Conservation (phyloP, 768 basidiomycete genomes). For the Pisolithus orientalis region DNA sequence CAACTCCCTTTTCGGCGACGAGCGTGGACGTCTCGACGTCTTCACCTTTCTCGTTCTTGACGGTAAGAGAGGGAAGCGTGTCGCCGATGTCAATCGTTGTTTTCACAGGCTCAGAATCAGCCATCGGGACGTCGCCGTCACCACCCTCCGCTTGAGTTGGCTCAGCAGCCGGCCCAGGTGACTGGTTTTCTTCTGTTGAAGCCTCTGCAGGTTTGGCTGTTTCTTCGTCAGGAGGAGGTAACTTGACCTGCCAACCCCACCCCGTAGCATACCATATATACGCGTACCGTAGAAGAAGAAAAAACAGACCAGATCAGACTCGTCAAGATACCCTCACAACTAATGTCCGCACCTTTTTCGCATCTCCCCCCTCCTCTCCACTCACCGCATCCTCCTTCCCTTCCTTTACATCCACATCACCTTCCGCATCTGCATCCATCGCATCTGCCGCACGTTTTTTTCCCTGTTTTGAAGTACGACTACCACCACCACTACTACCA, state of each 20-base stretch:
- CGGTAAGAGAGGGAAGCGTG: conserved; percentile 58
- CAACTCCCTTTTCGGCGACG: conserved; percentile 63
- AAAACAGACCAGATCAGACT: background rate
- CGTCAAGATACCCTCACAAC: background rate
- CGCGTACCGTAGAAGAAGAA: background rate
- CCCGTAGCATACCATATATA: background rate
- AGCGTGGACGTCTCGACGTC: conserved; percentile 65
- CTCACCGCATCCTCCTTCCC: background rate
- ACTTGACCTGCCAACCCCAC: conserved; percentile 10
- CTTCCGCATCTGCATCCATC: background rate
- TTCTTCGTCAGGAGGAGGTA: conserved; percentile 10
- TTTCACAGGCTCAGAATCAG: conserved; percentile 9
- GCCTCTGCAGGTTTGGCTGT: background rate
- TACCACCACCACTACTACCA: too few relatives aligned
- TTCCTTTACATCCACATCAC: background rate
- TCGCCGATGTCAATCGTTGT: conserved; percentile 63
- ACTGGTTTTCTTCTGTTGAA: background rate
- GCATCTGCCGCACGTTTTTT: background rate
- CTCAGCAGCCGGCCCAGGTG: too few relatives aligned
- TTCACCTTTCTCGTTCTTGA: conserved; percentile 83
- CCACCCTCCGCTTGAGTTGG: background rate
- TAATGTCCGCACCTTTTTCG: conserved; percentile 19
- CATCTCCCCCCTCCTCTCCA: conserved; percentile 8
- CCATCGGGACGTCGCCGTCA: background rate
- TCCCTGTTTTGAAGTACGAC: background rate